These are phyloP conservation scores for Cryptococcus amylolentus DNA, from an alignment of 1,284 basidiomycete species.

Conservation along the genomic window DNA sequence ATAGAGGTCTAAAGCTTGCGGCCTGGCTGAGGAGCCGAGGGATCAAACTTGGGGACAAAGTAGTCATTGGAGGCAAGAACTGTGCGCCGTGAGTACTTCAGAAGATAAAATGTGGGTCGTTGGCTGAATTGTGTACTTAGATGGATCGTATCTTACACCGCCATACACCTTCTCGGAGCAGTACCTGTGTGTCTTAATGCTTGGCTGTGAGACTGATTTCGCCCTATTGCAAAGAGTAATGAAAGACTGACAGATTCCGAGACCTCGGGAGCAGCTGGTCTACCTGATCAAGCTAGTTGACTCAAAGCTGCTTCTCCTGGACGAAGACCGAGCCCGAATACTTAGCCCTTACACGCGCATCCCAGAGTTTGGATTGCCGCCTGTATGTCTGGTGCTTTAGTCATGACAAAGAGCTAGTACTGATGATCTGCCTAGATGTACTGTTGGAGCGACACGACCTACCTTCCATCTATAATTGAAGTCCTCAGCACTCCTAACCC, in stretches of 20 bases:
- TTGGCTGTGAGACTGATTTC: slow-evolving; percentile 31
- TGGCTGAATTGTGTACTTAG: slow-evolving; percentile 7
- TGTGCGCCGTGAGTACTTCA: slow-evolving; percentile 24
- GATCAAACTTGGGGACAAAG: slow-evolving; percentile 25
- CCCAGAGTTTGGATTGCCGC: slow-evolving; percentile 10
- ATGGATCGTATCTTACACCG: slow-evolving; percentile 39
- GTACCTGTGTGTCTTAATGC: slow-evolving; percentile 40
- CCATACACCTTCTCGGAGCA: slow-evolving; percentile 38
- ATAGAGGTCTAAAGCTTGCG: slow-evolving; percentile 20
- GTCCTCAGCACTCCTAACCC: slow-evolving; percentile 8
- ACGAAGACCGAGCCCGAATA: slow-evolving; percentile 25
- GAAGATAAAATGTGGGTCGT: background rate
- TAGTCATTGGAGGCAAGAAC: slow-evolving; percentile 41
- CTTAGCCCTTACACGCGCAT: slow-evolving; percentile 17
- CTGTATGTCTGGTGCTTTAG: background rate
- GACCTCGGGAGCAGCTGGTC: slow-evolving; percentile 18
- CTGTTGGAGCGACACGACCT: slow-evolving; percentile 13
- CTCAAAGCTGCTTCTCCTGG: slow-evolving; percentile 30
- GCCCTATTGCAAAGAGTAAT: background rate
- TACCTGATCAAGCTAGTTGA: slow-evolving; percentile 29
- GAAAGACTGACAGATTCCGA: background rate
- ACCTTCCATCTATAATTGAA: slow-evolving; percentile 5
- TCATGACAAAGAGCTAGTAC: background rate
- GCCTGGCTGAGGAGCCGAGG: slow-evolving; percentile 32
- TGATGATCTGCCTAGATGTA: slow-evolving; percentile 9